These are phyloP conservation scores for Clarireedia monteithiana DNA, from an alignment of 2,329 filamentous ascomycete genomes.

Conservation along the genomic window DNA sequence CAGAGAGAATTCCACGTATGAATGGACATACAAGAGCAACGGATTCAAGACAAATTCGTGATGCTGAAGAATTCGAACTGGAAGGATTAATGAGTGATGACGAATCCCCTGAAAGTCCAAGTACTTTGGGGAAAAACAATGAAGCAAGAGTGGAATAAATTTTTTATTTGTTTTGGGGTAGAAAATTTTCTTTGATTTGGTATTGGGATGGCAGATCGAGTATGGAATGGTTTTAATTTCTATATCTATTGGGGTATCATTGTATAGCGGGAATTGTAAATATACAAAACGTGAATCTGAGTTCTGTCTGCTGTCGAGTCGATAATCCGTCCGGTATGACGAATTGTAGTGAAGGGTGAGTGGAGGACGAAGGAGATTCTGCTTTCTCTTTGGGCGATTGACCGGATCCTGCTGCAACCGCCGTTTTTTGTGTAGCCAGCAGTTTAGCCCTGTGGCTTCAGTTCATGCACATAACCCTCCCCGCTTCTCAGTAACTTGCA, in stretches of 20 bases:
- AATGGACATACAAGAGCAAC: conserved; percentile 32
- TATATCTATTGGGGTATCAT: background rate
- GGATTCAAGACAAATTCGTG: conserved; percentile 55
- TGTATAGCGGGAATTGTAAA: background rate
- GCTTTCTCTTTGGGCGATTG: too few species aligned
- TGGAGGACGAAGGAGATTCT: too few species aligned
- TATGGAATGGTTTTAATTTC: background rate
- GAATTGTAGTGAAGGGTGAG: too few species aligned
- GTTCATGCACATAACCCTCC: too few species aligned
- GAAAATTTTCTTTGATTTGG: background rate
- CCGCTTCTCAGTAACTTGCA: too few species aligned
- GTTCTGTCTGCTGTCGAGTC: too few species aligned
- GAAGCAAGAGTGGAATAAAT: conserved; percentile 20
- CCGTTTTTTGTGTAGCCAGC: too few species aligned
- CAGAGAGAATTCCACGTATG: conserved; percentile 19
- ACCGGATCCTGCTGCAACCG: too few species aligned
- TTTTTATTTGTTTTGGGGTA: background rate
- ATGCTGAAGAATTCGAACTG: conserved; percentile 90
- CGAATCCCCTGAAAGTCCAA: conserved; percentile 53
- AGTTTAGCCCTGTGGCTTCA: too few species aligned
- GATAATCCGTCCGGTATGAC: too few species aligned
- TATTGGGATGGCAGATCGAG: background rate
- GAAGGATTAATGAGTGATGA: conserved; percentile 86
- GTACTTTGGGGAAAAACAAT: conserved; percentile 41
- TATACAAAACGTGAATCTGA: background rate